Conservation (phyloP, 345 rosid species). For the Linum usitatissimum region DNA sequence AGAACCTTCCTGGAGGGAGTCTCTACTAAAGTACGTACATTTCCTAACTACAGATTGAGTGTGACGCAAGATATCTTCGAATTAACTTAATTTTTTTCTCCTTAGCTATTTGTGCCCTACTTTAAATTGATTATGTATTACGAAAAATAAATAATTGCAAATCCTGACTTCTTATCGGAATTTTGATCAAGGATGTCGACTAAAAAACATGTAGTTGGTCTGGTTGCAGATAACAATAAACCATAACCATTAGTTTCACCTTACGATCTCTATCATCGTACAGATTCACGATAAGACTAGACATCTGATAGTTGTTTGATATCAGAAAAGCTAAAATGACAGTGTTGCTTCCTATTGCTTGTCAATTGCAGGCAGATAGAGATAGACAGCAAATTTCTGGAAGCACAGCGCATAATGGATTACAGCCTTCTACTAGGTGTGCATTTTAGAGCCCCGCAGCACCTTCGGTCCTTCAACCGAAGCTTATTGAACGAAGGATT, state of each 20-base stretch:
- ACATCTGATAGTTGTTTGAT: too few relatives aligned
- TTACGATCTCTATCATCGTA: too few relatives aligned
- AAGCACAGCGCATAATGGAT: conserved; percentile 86
- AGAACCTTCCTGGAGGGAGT: conserved; percentile 94
- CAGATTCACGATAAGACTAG: too few relatives aligned
- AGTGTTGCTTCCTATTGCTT: conserved; percentile 5
- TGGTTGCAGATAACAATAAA: too few relatives aligned
- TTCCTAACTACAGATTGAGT: neutral
- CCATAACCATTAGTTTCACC: too few relatives aligned
- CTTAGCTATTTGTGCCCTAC: too few relatives aligned
- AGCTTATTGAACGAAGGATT: conserved; percentile 48
- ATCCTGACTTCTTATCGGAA: too few relatives aligned
- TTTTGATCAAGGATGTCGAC: too few relatives aligned
- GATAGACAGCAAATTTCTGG: conserved; percentile 74
- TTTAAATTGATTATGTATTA: too few relatives aligned
- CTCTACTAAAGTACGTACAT: conserved; percentile 54
- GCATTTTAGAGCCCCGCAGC: conserved; percentile 96
- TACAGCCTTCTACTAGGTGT: conserved; percentile 97
- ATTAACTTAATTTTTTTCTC: too few relatives aligned
- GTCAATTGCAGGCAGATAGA: conserved; percentile 61
- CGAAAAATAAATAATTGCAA: too few relatives aligned
- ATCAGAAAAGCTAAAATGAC: neutral
- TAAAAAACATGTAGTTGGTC: too few relatives aligned
- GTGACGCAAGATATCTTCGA: neutral
- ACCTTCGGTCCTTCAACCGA: conserved; percentile 39